Conservation (phyloP, 2,329 filamentous ascomycete species). For the Metarhizium brunneum region DNA sequence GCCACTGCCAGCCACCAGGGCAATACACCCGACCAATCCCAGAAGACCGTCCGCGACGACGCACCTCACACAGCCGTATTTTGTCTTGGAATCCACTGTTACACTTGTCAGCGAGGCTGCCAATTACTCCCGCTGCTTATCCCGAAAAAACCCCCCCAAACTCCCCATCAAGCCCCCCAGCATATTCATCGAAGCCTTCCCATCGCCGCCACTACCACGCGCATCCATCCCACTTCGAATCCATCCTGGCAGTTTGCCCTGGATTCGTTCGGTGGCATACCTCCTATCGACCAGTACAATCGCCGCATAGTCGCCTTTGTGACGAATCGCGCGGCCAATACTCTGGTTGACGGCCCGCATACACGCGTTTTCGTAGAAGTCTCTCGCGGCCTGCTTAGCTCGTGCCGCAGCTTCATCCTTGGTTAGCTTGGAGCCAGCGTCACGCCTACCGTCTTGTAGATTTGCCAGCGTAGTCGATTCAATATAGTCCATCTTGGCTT, state of each 20-base stretch:
- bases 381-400: constrained; percentile 53
- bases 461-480: constrained; percentile 46
- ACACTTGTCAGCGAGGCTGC: not conserved
- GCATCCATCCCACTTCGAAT: constrained; percentile 62
- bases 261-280: constrained; percentile 66
- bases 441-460: constrained; percentile 13
- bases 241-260: constrained; percentile 78
- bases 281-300: constrained; percentile 79
- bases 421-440: constrained; percentile 7
- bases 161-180: constrained; percentile 51
- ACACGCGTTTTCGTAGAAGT: constrained; percentile 89
- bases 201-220: constrained; percentile 30
- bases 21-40: too few species aligned
- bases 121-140: constrained; percentile 26
- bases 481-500: constrained; percentile 81
- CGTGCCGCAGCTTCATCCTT: constrained; percentile 16
- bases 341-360: constrained; percentile 98
- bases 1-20: too few species aligned
- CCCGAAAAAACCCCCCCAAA: constrained; percentile 48
- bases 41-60: too few species aligned
- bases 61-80: too few species aligned
- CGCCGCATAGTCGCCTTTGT: constrained; percentile 79
- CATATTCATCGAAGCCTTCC: constrained; percentile 23
- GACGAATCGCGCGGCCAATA: constrained; percentile 84
- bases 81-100: too few species aligned